These are phyloP conservation scores for Sporothrix pallida DNA, from an alignment of 2,329 filamentous ascomycete species.

Conservation along the genomic window DNA sequence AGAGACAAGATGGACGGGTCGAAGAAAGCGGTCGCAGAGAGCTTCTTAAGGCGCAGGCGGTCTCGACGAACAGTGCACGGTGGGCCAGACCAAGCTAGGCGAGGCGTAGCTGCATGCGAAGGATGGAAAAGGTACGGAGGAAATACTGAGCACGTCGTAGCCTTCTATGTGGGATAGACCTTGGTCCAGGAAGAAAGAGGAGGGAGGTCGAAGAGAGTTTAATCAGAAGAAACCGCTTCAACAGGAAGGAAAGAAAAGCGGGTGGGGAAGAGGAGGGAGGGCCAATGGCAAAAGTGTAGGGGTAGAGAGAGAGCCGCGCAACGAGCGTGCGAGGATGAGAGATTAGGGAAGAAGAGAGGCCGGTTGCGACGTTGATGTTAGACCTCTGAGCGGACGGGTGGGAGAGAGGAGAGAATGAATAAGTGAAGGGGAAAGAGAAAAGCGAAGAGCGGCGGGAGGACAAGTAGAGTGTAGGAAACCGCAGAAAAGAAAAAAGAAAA, in stretches of 20 bases:
- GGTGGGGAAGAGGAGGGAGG: not conserved
- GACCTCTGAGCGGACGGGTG: slow-evolving; percentile 8
- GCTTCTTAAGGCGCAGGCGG: slow-evolving; percentile 32
- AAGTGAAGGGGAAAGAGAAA: not conserved
- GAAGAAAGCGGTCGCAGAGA: slow-evolving; percentile 29
- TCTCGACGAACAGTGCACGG: not conserved
- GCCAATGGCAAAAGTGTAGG: slow-evolving; percentile 19
- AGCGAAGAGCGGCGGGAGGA: too few relatives aligned
- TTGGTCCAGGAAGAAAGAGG: not conserved
- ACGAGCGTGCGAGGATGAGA: not conserved
- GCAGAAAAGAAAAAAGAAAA: not conserved
- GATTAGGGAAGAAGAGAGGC: slow-evolving; percentile 5
- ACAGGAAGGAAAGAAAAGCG: not conserved
- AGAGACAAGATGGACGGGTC: slow-evolving; percentile 15
- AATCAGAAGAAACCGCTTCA: not conserved
- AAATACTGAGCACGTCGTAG: not conserved
- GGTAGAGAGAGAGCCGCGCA: not conserved
- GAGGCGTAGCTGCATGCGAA: slow-evolving; percentile 34
- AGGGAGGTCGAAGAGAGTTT: not conserved
- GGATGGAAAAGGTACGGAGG: slow-evolving; percentile 12
- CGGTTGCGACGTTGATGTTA: slow-evolving; percentile 16
- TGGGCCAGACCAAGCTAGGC: slow-evolving; percentile 6
- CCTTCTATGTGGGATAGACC: not conserved
- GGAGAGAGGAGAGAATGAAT: not conserved
- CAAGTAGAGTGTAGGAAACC: not conserved